Conservation (phyloP, 2,329 filamentous ascomycete genomes). For the Fonsecaea monophora region DNA sequence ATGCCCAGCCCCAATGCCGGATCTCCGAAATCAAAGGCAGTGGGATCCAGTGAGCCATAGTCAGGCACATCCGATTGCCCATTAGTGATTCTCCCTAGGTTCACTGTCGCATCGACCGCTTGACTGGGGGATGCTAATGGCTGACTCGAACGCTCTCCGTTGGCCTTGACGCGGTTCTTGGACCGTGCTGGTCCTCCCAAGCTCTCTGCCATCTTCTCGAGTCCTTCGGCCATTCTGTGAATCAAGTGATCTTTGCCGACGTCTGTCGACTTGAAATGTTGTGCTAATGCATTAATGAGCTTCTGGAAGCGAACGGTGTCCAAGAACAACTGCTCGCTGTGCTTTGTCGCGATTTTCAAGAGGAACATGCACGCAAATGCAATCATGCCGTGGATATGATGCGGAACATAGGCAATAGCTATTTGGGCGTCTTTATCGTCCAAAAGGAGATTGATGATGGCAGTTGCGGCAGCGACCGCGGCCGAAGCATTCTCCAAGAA, state of each 20-base stretch:
- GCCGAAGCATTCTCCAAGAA: conserved; percentile 53
- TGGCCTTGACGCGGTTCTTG: conserved; percentile 29
- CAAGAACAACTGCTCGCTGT: conserved; percentile 46
- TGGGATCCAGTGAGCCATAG: conserved; percentile 33
- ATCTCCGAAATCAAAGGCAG: conserved; percentile 40
- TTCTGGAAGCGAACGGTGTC: conserved; percentile 40
- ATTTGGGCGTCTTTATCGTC: conserved; percentile 54
- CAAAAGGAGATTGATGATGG: conserved; percentile 51
- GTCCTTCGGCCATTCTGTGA: conserved; percentile 44
- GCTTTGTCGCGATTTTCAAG: conserved; percentile 53
- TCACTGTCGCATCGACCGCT: conserved; percentile 18
- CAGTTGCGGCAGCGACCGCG: conserved; percentile 52
- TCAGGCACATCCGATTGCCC: conserved; percentile 31
- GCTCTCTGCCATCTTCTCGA: conserved; percentile 44
- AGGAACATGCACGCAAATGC: conserved; percentile 56
- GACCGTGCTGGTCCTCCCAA: conserved; percentile 33
- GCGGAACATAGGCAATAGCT: conserved; percentile 52
- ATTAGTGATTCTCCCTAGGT: conserved; percentile 19
- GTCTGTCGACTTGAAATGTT: conserved; percentile 42
- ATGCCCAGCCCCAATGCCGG: conserved; percentile 39
- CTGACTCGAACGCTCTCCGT: conserved; percentile 27
- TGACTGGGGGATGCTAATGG: conserved; percentile 29
- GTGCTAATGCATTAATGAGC: conserved; percentile 42
- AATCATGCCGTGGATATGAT: conserved; percentile 57
- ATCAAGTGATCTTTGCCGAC: conserved; percentile 45